Percentiles rank a stretch among this genome's conserved stretches.
Conservation (phyloP, 768 basidiomycete species). For the Chalciporus piperatus region DNA sequence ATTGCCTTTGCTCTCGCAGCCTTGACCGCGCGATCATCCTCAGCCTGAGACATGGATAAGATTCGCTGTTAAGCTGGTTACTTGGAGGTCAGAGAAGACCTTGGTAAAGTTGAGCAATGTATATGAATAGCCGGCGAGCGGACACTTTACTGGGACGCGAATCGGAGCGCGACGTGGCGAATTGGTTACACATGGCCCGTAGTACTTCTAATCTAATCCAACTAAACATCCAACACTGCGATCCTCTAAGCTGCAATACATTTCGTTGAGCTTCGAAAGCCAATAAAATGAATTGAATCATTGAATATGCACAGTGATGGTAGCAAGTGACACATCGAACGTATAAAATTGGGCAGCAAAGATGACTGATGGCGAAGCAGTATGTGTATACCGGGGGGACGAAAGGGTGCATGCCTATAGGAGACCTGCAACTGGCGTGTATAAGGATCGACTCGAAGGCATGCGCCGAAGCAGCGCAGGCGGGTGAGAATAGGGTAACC, state of each 20-base stretch:
- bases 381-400: slow-evolving; percentile 38
- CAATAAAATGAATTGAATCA: slow-evolving; percentile 35
- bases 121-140: slow-evolving; percentile 1
- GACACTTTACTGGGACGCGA: neutral
- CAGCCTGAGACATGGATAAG: slow-evolving; percentile 40
- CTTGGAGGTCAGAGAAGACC: slow-evolving; percentile 6
- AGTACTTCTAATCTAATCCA: slow-evolving; percentile 3
- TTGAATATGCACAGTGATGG: slow-evolving; percentile 47
- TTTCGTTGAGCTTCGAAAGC: neutral
- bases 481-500: slow-evolving; percentile 54
- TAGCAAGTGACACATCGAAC: slow-evolving; percentile 32
- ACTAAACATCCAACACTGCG: neutral
- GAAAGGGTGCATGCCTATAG: slow-evolving; percentile 29
- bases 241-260: neutral
- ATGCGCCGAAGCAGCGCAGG: slow-evolving; percentile 44
- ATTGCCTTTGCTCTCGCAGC: slow-evolving; percentile 82
- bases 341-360: slow-evolving; percentile 33
- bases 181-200: neutral
- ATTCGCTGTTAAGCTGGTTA: slow-evolving; percentile 4
- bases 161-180: slow-evolving; percentile 5
- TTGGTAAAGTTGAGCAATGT: neutral
- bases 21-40: slow-evolving; percentile 75
- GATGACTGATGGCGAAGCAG: slow-evolving; percentile 32
- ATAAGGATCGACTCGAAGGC: slow-evolving; percentile 63
- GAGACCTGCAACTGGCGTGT: slow-evolving; percentile 39